phyloP scores from a whole-genome alignment of 2,329 filamentous ascomycete species.

The Exophiala calicioides region DNA sequence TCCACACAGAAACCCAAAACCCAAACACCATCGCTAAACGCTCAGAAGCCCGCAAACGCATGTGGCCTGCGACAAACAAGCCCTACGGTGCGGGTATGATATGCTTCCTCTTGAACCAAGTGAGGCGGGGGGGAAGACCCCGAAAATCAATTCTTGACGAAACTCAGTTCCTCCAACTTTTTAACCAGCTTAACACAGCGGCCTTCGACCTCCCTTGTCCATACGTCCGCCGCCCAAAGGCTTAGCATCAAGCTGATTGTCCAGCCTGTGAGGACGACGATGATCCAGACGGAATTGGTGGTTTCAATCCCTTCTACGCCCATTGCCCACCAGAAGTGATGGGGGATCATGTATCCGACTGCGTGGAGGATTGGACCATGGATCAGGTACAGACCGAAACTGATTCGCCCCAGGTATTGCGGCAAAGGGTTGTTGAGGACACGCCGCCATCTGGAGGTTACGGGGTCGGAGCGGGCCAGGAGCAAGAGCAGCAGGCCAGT shows the following conservation, averaged over 20 bases:
- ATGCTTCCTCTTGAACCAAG: neutral
- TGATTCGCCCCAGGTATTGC: constrained; percentile 51
- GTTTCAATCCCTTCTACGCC: constrained; percentile 39
- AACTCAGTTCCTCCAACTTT: constrained; percentile 27
- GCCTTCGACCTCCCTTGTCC: constrained; percentile 29
- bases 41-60: neutral
- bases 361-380: constrained; percentile 48
- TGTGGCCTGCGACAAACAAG: neutral
- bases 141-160: constrained; percentile 21
- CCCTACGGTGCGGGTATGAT: neutral
- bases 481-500: constrained; percentile 45
- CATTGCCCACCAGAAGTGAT: constrained; percentile 37
- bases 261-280: constrained; percentile 45
- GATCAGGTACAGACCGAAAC: constrained; percentile 51
- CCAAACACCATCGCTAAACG: neutral
- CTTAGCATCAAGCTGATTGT: constrained; percentile 43
- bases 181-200: constrained; percentile 29
- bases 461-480: constrained; percentile 45
- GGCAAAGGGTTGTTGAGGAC: constrained; percentile 44
- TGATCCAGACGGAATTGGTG: constrained; percentile 39
- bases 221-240: constrained; percentile 60
- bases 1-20: neutral
- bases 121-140: no score
- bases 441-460: constrained; percentile 37
- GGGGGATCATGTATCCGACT: constrained; percentile 43